Conservation (phyloP, 306 rosid species). For the Purshia tridentata region DNA sequence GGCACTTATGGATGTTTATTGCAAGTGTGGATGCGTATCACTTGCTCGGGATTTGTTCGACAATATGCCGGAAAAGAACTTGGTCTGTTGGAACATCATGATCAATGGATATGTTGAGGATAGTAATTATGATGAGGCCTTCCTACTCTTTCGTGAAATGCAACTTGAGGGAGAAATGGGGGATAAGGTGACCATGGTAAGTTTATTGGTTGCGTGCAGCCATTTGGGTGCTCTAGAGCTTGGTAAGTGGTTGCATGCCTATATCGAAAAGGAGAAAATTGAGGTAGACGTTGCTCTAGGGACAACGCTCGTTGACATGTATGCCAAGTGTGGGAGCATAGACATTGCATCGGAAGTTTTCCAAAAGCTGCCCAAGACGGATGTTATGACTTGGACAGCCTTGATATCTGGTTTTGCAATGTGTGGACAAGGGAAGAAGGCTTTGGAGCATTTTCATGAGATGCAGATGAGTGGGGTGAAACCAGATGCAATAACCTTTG, state of each 20-base stretch:
- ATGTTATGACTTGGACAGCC: conserved; percentile 33
- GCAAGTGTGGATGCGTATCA: conserved; percentile 23
- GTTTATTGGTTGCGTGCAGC: conserved; percentile 30
- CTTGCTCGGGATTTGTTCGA: conserved; percentile 25
- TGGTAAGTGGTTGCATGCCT: conserved; percentile 31
- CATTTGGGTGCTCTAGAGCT: conserved; percentile 33
- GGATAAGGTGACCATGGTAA: conserved; percentile 23
- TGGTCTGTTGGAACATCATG: conserved; percentile 29
- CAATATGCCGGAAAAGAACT: conserved; percentile 22
- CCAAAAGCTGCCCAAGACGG: conserved; percentile 24
- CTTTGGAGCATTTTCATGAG: conserved; percentile 23
- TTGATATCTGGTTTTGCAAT: conserved; percentile 27
- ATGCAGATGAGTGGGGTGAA: conserved; percentile 26
- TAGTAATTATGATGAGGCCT: conserved; percentile 21
- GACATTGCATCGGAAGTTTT: conserved; percentile 20
- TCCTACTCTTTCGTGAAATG: conserved; percentile 24
- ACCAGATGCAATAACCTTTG: conserved; percentile 26
- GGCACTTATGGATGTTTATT: conserved; percentile 29
- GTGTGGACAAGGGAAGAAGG: conserved; percentile 21
- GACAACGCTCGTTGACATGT: conserved; percentile 30
- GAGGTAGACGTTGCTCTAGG: conserved; percentile 24
- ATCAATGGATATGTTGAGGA: conserved; percentile 30
- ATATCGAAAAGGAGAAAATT: conserved; percentile 16
- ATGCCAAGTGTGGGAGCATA: conserved; percentile 31
- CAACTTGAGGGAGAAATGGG: conserved; percentile 28